A percentile compares a stretch with the other conserved stretches of the same genome.
phyloP scores from a whole-genome alignment of 2,329 filamentous ascomycete species.

The Arthrobotrys pseudoclavata region DNA sequence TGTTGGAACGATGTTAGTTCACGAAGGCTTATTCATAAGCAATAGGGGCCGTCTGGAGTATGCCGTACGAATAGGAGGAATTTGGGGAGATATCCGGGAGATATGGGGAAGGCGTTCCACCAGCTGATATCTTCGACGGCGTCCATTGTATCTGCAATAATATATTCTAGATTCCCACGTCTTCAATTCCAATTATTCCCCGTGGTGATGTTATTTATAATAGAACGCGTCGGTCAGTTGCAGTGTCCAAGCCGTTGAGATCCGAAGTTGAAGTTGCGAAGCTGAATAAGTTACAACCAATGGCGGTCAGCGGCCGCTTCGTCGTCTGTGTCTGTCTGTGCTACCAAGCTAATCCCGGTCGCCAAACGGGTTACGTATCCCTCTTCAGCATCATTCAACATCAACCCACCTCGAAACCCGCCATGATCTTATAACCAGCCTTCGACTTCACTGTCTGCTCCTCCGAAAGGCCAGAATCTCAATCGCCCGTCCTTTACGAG shows the following conservation, averaged over 20 bases:
- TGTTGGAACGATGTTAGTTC: conserved; percentile 65
- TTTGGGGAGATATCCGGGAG: conserved; percentile 61
- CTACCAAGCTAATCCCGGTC: conserved; percentile 40
- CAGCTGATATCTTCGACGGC: conserved; percentile 45
- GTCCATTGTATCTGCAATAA: conserved; percentile 22
- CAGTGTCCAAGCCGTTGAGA: conserved; percentile 25
- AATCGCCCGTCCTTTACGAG: conserved; percentile 28
- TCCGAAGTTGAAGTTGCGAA: neutral
- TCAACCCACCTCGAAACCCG: conserved; percentile 12
- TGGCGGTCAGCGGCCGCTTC: conserved; percentile 2
- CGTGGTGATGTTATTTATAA: neutral
- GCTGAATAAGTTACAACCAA: conserved; percentile 7
- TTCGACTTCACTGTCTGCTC: neutral
- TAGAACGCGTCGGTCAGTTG: conserved; percentile 50
- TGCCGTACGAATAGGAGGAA: conserved; percentile 62
- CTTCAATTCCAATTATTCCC: neutral
- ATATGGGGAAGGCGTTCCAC: conserved; percentile 60
- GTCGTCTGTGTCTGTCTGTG: neutral
- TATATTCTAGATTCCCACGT: neutral
- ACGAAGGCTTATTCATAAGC: neutral
- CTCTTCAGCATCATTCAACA: conserved; percentile 38
- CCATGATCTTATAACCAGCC: conserved; percentile 36
- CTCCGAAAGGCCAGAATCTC: conserved; percentile 17
- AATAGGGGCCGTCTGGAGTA: neutral
- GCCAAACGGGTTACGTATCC: conserved; percentile 60